phyloP scores from a whole-genome alignment of 805 yeast genomes.

The Myxozyma kluyveri region DNA sequence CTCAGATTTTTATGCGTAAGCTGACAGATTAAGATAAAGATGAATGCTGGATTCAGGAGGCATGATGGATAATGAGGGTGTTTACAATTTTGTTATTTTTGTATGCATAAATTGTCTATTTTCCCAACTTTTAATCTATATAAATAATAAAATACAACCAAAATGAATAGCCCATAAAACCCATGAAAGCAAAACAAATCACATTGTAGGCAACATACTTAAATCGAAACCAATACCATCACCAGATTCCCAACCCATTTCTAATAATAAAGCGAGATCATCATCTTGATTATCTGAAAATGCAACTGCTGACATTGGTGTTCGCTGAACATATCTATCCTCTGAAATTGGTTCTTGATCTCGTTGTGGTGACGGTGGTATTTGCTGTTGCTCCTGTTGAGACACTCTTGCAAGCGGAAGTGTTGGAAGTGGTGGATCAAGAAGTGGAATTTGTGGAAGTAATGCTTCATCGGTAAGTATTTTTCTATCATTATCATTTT shows the following conservation, averaged over 20 bases:
- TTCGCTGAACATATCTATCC: neutral
- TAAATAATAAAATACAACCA: too few relatives aligned
- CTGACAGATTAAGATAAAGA: too few relatives aligned
- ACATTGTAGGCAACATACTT: too few relatives aligned
- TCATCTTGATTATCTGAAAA: constrained; percentile 9
- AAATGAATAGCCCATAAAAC: too few relatives aligned
- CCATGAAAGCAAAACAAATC: too few relatives aligned
- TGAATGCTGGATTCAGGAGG: too few relatives aligned
- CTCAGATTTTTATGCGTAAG: too few relatives aligned
- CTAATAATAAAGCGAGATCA: constrained; percentile 3
- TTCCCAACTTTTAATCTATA: too few relatives aligned
- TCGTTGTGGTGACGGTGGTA: constrained; percentile 1
- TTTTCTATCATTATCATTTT: neutral
- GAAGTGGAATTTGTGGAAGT: constrained; percentile 9
- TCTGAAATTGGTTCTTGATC: neutral
- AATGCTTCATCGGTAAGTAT: constrained; percentile 7
- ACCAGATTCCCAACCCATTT: constrained; percentile 2
- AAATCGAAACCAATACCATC: neutral
- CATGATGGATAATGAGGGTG: too few relatives aligned
- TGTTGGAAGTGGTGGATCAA: constrained; percentile 9
- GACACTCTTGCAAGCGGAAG: constrained; percentile 7
- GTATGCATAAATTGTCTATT: too few relatives aligned
- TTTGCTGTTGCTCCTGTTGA: neutral
- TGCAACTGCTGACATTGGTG: constrained; percentile 9
- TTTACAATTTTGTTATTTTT: too few relatives aligned